These are phyloP conservation scores for Xenosphaeropsis pyriputrescens DNA, from an alignment of 2,329 filamentous ascomycete genomes.

Conservation along the genomic window DNA sequence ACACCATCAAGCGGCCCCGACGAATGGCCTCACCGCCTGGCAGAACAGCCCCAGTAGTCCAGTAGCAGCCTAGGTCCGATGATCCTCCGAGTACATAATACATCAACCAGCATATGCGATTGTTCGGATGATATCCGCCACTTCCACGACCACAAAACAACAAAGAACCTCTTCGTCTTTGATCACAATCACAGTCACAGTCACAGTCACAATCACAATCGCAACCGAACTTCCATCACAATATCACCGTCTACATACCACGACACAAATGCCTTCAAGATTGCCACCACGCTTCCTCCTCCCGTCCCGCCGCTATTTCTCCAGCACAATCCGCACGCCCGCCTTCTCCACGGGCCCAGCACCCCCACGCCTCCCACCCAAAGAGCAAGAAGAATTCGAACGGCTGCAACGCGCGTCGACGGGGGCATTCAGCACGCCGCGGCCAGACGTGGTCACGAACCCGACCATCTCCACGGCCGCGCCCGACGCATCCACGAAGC, in stretches of 20 bases:
- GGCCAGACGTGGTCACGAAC: slow-evolving; percentile 23
- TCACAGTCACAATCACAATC: too few relatives aligned
- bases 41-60: neutral
- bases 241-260: too few relatives aligned
- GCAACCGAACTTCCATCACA: too few relatives aligned
- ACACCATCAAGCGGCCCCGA: slow-evolving; percentile 6
- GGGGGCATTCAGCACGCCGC: slow-evolving; percentile 60
- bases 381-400: slow-evolving; percentile 85
- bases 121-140: too few relatives aligned
- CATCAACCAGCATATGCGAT: too few relatives aligned
- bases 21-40: slow-evolving; percentile 8
- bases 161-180: too few relatives aligned
- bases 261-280: slow-evolving; percentile 12
- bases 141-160: too few relatives aligned
- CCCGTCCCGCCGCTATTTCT: slow-evolving; percentile 14
- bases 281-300: slow-evolving; percentile 12
- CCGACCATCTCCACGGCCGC: slow-evolving; percentile 6
- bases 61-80: too few relatives aligned
- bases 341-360: slow-evolving; percentile 41
- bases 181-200: too few relatives aligned
- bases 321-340: slow-evolving; percentile 12
- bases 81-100: too few relatives aligned
- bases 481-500: slow-evolving; percentile 7
- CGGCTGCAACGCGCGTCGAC: slow-evolving; percentile 66
- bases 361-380: slow-evolving; percentile 74